Evolutionary conservation across 176 grass and related monocot species (phyloP).

Genomic region (Phyllostachys edulis): DNA sequence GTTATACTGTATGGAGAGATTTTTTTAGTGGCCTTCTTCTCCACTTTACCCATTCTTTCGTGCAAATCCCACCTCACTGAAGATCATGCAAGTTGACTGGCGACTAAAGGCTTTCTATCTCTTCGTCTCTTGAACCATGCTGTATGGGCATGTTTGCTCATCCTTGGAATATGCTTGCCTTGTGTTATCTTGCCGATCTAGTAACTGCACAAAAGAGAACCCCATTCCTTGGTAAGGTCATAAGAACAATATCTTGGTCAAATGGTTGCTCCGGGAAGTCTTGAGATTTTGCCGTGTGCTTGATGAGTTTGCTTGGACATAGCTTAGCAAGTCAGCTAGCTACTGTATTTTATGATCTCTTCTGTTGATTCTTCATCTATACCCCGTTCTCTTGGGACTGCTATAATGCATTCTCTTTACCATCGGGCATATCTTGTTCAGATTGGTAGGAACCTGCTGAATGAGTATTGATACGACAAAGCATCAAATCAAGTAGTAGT

Average conservation of each 20-base stretch:
- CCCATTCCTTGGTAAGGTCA: not conserved
- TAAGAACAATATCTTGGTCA: conserved; percentile 36
- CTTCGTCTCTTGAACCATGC: not conserved
- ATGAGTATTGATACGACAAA: not conserved
- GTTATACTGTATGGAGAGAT: not conserved
- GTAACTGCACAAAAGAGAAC: conserved; percentile 33
- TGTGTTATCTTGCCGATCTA: conserved; percentile 19
- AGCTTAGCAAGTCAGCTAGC: not conserved
- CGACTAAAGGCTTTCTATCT: not conserved
- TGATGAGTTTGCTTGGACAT: conserved; percentile 26
- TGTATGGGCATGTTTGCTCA: conserved; percentile 16
- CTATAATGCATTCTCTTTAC: not conserved
- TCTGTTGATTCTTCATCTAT: not conserved
- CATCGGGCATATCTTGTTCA: not conserved
- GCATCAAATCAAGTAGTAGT: conserved; percentile 16
- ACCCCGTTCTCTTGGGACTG: not conserved
- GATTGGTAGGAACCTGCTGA: conserved; percentile 16
- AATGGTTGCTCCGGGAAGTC: conserved; percentile 28
- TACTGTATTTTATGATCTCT: not conserved
- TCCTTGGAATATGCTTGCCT: conserved; percentile 24
- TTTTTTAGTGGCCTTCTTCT: not conserved
- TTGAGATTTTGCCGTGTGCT: not conserved
- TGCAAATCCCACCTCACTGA: conserved; percentile 41
- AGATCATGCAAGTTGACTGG: conserved; percentile 24
- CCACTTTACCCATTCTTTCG: conserved; percentile 11